Base-by-base conservation (phyloP, 1,284 basidiomycete genomes). In the Apiotrichum brassicae region DNA sequence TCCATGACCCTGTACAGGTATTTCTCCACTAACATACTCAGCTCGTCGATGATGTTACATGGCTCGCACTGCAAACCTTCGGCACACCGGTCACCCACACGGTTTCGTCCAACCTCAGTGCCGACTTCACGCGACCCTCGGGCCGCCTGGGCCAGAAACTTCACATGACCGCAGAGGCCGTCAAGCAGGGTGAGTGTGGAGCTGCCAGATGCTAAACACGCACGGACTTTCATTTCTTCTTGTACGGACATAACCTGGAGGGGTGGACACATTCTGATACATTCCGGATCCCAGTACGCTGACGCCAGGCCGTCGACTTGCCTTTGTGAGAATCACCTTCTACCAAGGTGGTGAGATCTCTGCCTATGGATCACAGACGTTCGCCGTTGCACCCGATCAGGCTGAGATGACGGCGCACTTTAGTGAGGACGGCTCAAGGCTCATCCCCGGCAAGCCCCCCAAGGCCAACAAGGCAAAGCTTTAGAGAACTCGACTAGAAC, bases 21-120 rank as follows among this genome's bases (percentile, higher is more conserved):
- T n/a, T n/a, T n/a, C 25, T 20, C 8, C 13, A 3, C 47, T 53
- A 5, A 54, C 45, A 6, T 6, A n/a, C 12, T 6, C 32, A 55
- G 53, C 46, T 55, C 16, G 38, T 55, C 20, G 53, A 55, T 46
- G 34, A 39, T 19, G 38, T 55, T 11, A 48, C 53, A 1, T 51
- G 53, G 49, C 45, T 55, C 13, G 42, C 49, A 14, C 43, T 49
- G 23, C 40, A 46, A 13, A 48, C 49, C 6, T 34, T 51, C 24
- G 53, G 53, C 33, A 16, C 42, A 2, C 53, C 53, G 0, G 22
- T 28, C 28, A n/a, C 24, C 4, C 11, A 34, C 22, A 45, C 34
- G 11, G 53, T 55, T 14, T 41, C 33, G 23, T 42, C 46, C 19
- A 51, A 51, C 43, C 48, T 55, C 36, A 40, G 26, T 26, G 42